Base-by-base conservation (phyloP, 192 early-diverging fungal genomes). In the Mortierella antarctica region DNA sequence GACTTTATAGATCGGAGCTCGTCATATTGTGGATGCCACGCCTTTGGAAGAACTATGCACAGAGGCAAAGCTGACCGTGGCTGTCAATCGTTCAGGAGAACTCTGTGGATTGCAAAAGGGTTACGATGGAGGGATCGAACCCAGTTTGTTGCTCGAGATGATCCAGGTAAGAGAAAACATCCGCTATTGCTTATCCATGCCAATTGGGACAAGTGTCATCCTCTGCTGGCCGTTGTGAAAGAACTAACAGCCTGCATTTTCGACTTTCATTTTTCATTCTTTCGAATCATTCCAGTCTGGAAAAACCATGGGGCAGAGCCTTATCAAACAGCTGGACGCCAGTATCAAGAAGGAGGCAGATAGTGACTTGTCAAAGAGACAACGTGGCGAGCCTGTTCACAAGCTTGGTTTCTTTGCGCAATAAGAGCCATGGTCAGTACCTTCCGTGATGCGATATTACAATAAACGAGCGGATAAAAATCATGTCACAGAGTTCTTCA, bases 71-170 rank as follows among this genome's bases (percentile, higher is more conserved):
- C 70, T 99, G 7, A 87, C 90, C 6, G 92, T 98, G 10, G 88
- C 91, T 7, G 93, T 98, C 46, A 96, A 96, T 71, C 88, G 87
- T 41, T 75, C 86, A 17, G 94, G 95, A 40, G 86, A 93, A 23
- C 85, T 98, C 5, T 97, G 96, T 79, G 93, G 91, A 10, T 80
- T 96, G 47, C 96, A 98, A 69, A 99, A 98, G 71, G 85, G 89
- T 48, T 92, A 88, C 7, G 67, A 83, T 17, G 95, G 95, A 20
- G 86, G 91, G 7, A 85, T 97, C 48, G 93, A 95, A 51, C 93
- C 94, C 31, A 91, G 89, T 85, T 55, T 94, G 58, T 60, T 95
- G 57, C 84, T 86, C 14, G 93, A 95, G 65, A 95, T 95, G 95
- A 83, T 96, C n/a, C 88, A 91, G 86, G 89, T 89, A 85, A 65